A percentile compares a stretch with the other conserved stretches of the same genome.
Evolutionary conservation across 192 early-diverging fungal genomes (phyloP).

Genomic region (Linnemannia zychae): DNA sequence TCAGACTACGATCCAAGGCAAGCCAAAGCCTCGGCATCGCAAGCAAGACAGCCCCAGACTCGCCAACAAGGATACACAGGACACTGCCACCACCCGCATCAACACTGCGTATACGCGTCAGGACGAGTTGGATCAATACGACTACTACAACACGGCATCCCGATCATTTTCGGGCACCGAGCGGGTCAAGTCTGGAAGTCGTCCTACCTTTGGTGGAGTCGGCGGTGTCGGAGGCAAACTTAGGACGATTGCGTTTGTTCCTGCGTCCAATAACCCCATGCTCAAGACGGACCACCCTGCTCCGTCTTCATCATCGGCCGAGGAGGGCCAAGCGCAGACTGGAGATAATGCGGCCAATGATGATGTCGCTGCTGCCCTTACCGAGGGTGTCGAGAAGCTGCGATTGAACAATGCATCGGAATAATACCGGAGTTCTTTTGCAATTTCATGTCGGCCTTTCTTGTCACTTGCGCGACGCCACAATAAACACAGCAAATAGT

Average conservation of each 20-base stretch:
- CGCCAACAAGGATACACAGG: neutral
- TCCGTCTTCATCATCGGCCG: neutral
- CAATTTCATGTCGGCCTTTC: neutral
- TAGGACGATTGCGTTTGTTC: conserved; percentile 30
- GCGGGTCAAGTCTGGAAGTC: neutral
- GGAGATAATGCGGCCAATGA: neutral
- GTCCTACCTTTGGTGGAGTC: neutral
- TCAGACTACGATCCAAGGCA: neutral
- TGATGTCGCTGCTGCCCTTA: neutral
- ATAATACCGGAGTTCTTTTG: too few relatives aligned
- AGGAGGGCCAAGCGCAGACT: neutral
- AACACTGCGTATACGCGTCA: neutral
- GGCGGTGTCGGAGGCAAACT: neutral
- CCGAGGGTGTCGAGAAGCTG: conserved; percentile 12
- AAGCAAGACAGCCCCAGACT: conserved; percentile 14
- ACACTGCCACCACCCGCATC: conserved; percentile 1
- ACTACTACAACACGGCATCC: conserved; percentile 14
- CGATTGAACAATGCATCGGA: neutral
- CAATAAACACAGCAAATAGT: neutral
- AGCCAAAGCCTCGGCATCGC: conserved; percentile 1
- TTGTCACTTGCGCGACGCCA: neutral
- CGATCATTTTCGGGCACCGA: neutral
- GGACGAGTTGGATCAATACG: conserved; percentile 18
- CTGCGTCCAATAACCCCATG: conserved; percentile 25
- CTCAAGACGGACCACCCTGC: conserved; percentile 12